Evolutionary conservation across 1,139 yeast species (phyloP).

Genomic region (Yamadazyma dushanensis): DNA sequence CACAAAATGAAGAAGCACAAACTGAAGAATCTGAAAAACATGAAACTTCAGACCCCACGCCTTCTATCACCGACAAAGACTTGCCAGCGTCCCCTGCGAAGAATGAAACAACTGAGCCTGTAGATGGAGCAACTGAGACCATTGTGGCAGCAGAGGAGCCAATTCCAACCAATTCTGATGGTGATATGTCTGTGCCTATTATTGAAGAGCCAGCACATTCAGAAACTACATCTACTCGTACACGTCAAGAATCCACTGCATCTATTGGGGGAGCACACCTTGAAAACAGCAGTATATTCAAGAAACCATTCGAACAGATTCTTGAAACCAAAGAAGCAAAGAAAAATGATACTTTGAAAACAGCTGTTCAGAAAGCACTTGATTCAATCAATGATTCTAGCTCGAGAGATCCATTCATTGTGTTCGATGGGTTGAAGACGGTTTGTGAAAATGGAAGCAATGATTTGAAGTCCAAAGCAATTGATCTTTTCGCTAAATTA

Average conservation of each 20-base stretch:
- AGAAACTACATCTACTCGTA: conserved; percentile 2
- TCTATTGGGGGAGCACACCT: conserved; percentile 23
- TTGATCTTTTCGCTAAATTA: conserved; percentile 46
- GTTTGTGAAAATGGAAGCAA: conserved; percentile 35
- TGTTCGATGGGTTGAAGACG: conserved; percentile 43
- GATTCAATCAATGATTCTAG: conserved; percentile 31
- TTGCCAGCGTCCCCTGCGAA: neutral
- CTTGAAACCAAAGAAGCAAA: conserved; percentile 40
- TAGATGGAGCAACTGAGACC: neutral
- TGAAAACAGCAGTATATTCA: conserved; percentile 41
- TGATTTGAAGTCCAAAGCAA: conserved; percentile 39
- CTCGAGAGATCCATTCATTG: conserved; percentile 33
- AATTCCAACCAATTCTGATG: neutral
- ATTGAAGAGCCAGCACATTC: conserved; percentile 14
- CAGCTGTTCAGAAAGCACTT: conserved; percentile 35
- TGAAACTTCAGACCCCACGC: neutral
- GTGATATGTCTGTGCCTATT: conserved; percentile 11
- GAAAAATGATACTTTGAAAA: conserved; percentile 35
- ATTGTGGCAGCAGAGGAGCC: neutral
- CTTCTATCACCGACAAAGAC: neutral
- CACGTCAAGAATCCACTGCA: conserved; percentile 7
- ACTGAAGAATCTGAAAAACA: neutral
- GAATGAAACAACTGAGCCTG: neutral
- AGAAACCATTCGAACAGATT: conserved; percentile 38
- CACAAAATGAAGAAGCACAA: neutral